Base-by-base conservation (phyloP, 352 stramenopile species). In the Blastocystis sp. region DNA sequence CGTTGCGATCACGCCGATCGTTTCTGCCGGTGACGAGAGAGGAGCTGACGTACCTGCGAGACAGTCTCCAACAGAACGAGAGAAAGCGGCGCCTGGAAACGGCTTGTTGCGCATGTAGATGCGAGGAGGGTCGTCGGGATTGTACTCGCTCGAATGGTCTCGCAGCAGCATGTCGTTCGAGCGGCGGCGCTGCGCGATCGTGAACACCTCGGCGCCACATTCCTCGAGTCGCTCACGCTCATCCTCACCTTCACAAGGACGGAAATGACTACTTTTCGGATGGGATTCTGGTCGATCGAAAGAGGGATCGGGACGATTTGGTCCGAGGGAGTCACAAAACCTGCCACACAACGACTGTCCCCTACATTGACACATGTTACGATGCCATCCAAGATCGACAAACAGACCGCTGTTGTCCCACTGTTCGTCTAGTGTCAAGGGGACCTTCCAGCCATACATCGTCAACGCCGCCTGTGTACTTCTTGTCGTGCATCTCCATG, bases 351-450 rank as follows among this genome's bases (percentile, higher is more conserved):
- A n/a, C 70, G 70, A 41, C 70, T 81, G 37, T 81, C 70, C 13
- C 70, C 70, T 3, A 81, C 45, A 43, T 81, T 81, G 7, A 65
- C 45, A 43, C 70, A 81, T 13, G 50, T 41, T 13, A 81, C 24
- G 5, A 5, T 43, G 45, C 37, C 34, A 26, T 81, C 45, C 45
- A 63, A 7, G 45, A 81, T 13, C 5, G 70, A 81, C 16, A 81
- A 30, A 43, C 70, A 81, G 7, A 81, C 54, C 18, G 70, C 70
- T 4, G 70, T 81, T n/a, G 70, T 81, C 20, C 70, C 70, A 43
- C 70, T 81, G 70, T 81, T 64, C 16, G 70, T 65, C 70, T 81
- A 81, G 11, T n/a, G 55, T 6, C n/a, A 20, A 81, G 34, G 8
- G 45, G 26, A 47, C 7, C 24, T 26, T 20, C 3, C 5, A n/a